phyloP scores from a whole-genome alignment of 345 rosid genomes.

The Schrenkiella parvula region DNA sequence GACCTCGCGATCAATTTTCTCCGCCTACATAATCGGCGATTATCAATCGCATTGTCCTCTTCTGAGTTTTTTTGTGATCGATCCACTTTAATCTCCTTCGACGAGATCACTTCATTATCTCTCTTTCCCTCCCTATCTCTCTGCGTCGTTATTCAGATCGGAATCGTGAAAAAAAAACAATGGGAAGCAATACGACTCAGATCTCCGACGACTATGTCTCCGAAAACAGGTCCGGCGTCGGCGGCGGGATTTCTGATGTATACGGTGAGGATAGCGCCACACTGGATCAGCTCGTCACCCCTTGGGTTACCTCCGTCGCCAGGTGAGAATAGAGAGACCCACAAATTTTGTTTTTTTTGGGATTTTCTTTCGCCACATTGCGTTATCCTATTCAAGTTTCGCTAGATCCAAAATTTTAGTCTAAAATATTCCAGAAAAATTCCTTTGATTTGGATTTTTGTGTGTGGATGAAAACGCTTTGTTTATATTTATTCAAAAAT shows the following conservation, averaged over 20 bases:
- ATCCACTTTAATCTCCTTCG: neutral
- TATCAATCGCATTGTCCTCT: constrained; percentile 17
- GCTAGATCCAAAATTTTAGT: neutral
- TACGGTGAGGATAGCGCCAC: constrained; percentile 33
- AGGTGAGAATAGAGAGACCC: neutral
- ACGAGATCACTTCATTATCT: neutral
- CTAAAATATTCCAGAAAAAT: neutral
- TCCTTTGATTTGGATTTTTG: neutral
- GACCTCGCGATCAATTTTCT: constrained; percentile 2
- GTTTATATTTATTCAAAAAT: neutral
- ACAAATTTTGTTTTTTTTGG: neutral
- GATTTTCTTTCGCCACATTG: neutral
- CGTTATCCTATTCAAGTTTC: neutral
- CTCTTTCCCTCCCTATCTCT: neutral
- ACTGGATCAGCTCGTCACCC: constrained; percentile 36
- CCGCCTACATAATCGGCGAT: neutral
- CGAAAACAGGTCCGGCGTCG: constrained; percentile 24
- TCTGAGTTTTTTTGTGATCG: neutral
- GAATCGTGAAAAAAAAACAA: neutral
- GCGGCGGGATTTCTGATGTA: constrained; percentile 25
- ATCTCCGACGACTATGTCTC: constrained; percentile 14
- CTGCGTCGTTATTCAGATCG: neutral
- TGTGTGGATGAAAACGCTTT: neutral
- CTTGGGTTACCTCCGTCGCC: constrained; percentile 35
- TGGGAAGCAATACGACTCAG: neutral